Percentiles rank a stretch among this genome's conserved stretches.
Conservation (phyloP, 441 rosid genomes). For the Adansonia grandidieri region DNA sequence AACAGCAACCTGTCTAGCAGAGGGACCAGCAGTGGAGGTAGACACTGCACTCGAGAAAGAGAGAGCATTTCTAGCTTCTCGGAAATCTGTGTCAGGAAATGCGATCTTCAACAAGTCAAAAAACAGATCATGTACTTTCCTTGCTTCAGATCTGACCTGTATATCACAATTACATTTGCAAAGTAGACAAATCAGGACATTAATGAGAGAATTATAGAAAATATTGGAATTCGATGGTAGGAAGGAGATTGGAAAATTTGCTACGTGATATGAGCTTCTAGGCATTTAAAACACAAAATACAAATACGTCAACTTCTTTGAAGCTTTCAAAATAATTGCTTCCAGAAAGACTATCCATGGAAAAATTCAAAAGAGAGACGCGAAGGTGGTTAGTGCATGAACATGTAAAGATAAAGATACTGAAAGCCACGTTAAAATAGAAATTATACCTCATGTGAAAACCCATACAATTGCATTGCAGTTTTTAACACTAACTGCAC, state of each 20-base stretch:
- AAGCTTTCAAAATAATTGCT: slow-evolving; percentile 11
- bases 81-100: slow-evolving; percentile 87
- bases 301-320: neutral
- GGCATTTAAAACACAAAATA: neutral
- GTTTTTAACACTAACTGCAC: slow-evolving; percentile 86
- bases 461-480: slow-evolving; percentile 84
- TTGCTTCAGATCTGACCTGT: slow-evolving; percentile 96
- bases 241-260: slow-evolving; percentile 15
- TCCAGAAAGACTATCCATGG: neutral
- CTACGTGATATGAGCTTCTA: neutral
- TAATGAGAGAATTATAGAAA: neutral
- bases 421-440: neutral
- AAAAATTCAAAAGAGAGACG: neutral
- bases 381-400: neutral
- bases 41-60: slow-evolving; percentile 64
- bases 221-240: neutral
- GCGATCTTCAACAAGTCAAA: slow-evolving; percentile 92
- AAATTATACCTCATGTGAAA: slow-evolving; percentile 83
- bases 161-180: slow-evolving; percentile 19
- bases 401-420: neutral
- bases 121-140: slow-evolving; percentile 94
- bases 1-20: slow-evolving; percentile 53
- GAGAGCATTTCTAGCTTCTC: slow-evolving; percentile 78
- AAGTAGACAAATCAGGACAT: slow-evolving; percentile 4
- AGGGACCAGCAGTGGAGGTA: slow-evolving; percentile 49